A percentile compares a stretch with the other conserved stretches of the same genome.
phyloP scores from a whole-genome alignment of 2,329 filamentous ascomycete genomes.

The Nemania bipapillata region DNA sequence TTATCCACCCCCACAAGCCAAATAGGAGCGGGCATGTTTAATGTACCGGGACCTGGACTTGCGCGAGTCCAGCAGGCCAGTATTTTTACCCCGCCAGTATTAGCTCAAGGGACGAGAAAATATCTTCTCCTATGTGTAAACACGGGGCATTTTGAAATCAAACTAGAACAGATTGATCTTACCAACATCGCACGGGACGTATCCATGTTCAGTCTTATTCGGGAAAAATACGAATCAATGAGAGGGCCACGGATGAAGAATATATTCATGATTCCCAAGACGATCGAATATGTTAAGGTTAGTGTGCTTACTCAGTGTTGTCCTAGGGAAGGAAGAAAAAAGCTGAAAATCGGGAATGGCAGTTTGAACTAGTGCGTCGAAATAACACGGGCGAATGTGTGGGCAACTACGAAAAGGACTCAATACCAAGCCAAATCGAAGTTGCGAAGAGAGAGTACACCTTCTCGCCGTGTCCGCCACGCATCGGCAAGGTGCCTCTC shows the following conservation, averaged over 20 bases:
- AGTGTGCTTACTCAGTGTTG: not conserved
- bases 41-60: not conserved
- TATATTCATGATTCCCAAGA: conserved; percentile 34
- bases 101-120: conserved; percentile 32
- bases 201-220: conserved; percentile 29
- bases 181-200: conserved; percentile 29
- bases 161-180: conserved; percentile 36
- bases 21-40: not conserved
- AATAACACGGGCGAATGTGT: conserved; percentile 37
- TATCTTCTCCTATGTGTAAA: conserved; percentile 42
- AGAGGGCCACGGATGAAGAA: conserved; percentile 18
- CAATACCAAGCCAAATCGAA: conserved; percentile 34
- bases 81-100: not conserved
- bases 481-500: conserved; percentile 34
- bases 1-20: not conserved
- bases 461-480: conserved; percentile 38
- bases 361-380: conserved; percentile 37
- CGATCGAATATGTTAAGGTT: conserved; percentile 39
- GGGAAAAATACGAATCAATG: conserved; percentile 26
- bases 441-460: conserved; percentile 34
- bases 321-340: not conserved
- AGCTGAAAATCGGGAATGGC: not conserved
- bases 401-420: conserved; percentile 36
- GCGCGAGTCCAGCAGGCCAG: not conserved
- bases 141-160: conserved; percentile 24